Evolutionary conservation across 345 rosid genomes (phyloP), one percentile per base, ranked within the genome.

Genomic region (Angophora floribunda): DNA sequence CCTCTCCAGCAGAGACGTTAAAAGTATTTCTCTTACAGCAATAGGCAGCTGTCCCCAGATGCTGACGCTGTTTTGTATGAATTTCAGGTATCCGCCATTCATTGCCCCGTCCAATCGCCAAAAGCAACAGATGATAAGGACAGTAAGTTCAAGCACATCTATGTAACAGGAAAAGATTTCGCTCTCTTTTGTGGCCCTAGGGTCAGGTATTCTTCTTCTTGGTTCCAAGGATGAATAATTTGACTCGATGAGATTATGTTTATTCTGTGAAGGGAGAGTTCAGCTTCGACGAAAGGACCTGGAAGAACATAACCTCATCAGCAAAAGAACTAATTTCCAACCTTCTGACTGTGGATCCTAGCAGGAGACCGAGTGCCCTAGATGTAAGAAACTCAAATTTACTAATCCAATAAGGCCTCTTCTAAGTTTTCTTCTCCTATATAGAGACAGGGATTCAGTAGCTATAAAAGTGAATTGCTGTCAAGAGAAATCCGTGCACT

Each of bases 1-100:
- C 22, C 4, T 1, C 26, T 75, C 26, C 82, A 36, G 82, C 82
- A 36, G 49, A 36, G 82, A 47, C 47, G 5, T 36, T 19, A 9
- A 75, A 41, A 75, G 36, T 9, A 36, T 75, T 36, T 75, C 47
- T 75, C 36, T 85, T 24, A 22, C 26, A 52, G 41, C 47, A 24
- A 85, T 22, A 15, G 55, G 61, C 11, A 86, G 70, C 50, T 17
- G 4, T 51, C 30, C 44, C 6, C 32, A 44, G 45, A 80, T 80
- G 45, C 22, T 87, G 32, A 87, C 59, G 36, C 36, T 45, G 32
- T 52, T 75, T 9, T 53, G 16, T 24, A 6, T 51, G 14, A 51
- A 32, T 87, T 87, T 87, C 94, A 93, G 97, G 90, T 92, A 95
- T 89, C 97, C 96, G 9, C 97, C 97, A 17, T 95, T 95, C 90